Percentiles rank a stretch among this genome's conserved stretches.
Evolutionary conservation across 306 rosid genomes (phyloP).

Genomic region (Casuarina glauca): DNA sequence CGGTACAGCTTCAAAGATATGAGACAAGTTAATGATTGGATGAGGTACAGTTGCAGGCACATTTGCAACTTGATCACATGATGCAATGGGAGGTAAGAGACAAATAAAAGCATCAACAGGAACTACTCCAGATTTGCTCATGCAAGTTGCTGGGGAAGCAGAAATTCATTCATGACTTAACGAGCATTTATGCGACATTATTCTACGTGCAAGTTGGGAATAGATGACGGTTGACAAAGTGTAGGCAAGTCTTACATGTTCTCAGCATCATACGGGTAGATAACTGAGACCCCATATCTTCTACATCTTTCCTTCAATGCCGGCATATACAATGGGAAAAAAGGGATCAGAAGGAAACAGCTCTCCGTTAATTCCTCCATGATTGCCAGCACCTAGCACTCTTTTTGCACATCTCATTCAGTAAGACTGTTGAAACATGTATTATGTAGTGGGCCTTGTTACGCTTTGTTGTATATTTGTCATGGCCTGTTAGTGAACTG

Average conservation of each 20-base stretch:
- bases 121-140: slow-evolving; percentile 22
- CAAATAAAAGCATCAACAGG: slow-evolving; percentile 21
- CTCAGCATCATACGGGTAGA: not conserved
- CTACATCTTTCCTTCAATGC: slow-evolving; percentile 20
- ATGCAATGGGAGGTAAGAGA: slow-evolving; percentile 25
- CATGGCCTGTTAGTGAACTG: no score
- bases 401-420: slow-evolving; percentile 1
- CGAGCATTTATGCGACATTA: not conserved
- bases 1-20: slow-evolving; percentile 5
- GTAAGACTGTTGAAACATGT: no score
- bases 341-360: slow-evolving; percentile 12
- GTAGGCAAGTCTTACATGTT: slow-evolving; percentile 10
- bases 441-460: no score
- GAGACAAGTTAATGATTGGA: slow-evolving; percentile 19
- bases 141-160: slow-evolving; percentile 20
- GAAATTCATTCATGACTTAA: not conserved
- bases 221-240: not conserved
- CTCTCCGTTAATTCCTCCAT: slow-evolving; percentile 2
- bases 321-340: slow-evolving; percentile 10
- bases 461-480: no score
- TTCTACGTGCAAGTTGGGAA: not conserved
- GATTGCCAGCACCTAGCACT: not conserved
- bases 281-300: slow-evolving; percentile 12
- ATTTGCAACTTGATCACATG: slow-evolving; percentile 44
- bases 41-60: slow-evolving; percentile 7